A percentile compares a stretch with the other conserved stretches of the same genome.
Evolutionary conservation across 257 asterid genomes (phyloP).

Genomic region (Solanum chmielewskii): DNA sequence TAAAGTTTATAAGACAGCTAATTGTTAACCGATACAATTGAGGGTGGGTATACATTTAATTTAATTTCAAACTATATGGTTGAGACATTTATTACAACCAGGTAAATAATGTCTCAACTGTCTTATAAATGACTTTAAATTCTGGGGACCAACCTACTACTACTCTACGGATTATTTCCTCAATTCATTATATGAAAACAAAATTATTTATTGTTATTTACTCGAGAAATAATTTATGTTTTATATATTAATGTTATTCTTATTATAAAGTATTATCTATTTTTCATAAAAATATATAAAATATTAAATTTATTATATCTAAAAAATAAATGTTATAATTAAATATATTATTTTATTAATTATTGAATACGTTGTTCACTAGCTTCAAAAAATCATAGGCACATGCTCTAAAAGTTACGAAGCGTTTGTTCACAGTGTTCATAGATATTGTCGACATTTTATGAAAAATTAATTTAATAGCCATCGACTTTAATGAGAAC

Average conservation of each 20-base stretch:
- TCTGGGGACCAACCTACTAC: background rate
- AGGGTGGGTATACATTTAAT: background rate
- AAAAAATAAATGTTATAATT: too few species aligned
- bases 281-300: too few species aligned
- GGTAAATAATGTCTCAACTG: background rate
- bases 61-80: background rate
- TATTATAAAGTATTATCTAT: too few species aligned
- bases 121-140: background rate
- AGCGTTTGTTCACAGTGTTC: background rate
- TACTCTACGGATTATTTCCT: background rate
- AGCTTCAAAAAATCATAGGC: too few species aligned
- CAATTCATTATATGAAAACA: too few species aligned
- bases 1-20: background rate
- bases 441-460: background rate
- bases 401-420: too few species aligned
- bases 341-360: too few species aligned
- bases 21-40: background rate
- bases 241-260: too few species aligned
- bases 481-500: background rate
- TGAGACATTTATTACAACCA: background rate
- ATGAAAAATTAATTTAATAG: background rate
- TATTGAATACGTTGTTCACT: too few species aligned
- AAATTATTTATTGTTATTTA: too few species aligned
- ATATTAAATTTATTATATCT: too few species aligned
- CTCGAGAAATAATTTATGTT: too few species aligned